These are phyloP conservation scores for Phytopythium kandeliae DNA, from an alignment of 352 stramenopile species.

Conservation along the genomic window DNA sequence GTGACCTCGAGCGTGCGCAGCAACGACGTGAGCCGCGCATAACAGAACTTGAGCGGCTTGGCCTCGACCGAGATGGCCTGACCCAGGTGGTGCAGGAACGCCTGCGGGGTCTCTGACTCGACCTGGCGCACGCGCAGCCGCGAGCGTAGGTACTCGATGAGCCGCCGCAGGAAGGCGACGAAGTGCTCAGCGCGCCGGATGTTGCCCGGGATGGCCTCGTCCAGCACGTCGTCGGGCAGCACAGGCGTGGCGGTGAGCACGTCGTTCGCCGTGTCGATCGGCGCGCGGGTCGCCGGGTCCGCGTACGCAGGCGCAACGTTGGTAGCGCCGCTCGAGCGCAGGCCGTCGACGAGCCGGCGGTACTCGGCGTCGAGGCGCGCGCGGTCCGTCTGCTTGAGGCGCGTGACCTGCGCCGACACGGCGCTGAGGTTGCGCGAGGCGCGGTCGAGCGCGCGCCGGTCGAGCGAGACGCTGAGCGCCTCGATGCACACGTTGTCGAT, in stretches of 20 bases:
- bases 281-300: slow-evolving; percentile 27
- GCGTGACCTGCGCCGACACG: slow-evolving; percentile 70
- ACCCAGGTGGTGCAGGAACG: slow-evolving; percentile 94
- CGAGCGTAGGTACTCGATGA: slow-evolving; percentile 93
- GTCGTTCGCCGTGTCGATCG: slow-evolving; percentile 51
- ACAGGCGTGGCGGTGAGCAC: slow-evolving; percentile 77
- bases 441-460: slow-evolving; percentile 89
- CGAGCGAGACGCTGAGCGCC: slow-evolving; percentile 95
- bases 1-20: slow-evolving; percentile 95
- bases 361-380: slow-evolving; percentile 94
- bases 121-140: slow-evolving; percentile 86
- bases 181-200: slow-evolving; percentile 98
- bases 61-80: slow-evolving; percentile 93
- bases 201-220: slow-evolving; percentile 97
- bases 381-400: slow-evolving; percentile 90
- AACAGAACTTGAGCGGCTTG: slow-evolving; percentile 98
- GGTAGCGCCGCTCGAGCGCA: slow-evolving; percentile 88
- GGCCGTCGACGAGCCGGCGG: slow-evolving; percentile 91
- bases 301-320: slow-evolving; percentile 41
- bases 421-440: slow-evolving; percentile 88
- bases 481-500: slow-evolving; percentile 99
- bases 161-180: slow-evolving; percentile 95
- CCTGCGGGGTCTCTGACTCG: slow-evolving; percentile 94
- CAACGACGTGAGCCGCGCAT: slow-evolving; percentile 95
- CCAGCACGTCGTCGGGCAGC: slow-evolving; percentile 91